phyloP scores from a whole-genome alignment of 208 protist species.

The Trichomonas tenax region DNA sequence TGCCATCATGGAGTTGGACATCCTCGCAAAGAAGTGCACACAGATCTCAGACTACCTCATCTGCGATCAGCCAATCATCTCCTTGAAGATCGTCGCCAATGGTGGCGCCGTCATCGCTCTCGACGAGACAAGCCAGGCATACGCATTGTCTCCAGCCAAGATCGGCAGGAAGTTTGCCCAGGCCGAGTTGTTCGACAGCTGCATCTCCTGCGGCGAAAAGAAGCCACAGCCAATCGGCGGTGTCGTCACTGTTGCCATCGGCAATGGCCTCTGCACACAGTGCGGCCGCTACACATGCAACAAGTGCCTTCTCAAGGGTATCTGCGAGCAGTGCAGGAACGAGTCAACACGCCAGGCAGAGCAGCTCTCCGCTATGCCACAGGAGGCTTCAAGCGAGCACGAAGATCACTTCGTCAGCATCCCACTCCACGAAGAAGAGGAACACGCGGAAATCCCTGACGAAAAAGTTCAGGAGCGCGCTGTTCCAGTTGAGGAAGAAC shows the following conservation, averaged over 20 bases:
- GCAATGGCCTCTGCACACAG: background rate
- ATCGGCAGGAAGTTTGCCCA: background rate
- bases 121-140: background rate
- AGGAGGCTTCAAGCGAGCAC: background rate
- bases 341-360: background rate
- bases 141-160: background rate
- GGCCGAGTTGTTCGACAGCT: background rate
- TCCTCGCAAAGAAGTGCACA: background rate
- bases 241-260: background rate
- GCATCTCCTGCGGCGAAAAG: background rate
- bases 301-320: background rate
- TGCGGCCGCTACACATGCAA: background rate
- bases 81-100: background rate
- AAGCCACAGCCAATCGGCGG: background rate
- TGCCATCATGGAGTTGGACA: background rate
- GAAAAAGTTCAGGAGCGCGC: background rate
- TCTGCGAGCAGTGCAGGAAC: background rate
- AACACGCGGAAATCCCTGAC: background rate
- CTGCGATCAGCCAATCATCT: background rate
- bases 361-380: background rate
- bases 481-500: background rate
- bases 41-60: background rate
- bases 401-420: background rate
- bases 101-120: background rate
- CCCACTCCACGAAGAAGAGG: too few relatives aligned